Evolutionary conservation across 257 asterid species (phyloP).

Genomic region (Solanum tarapatanum): DNA sequence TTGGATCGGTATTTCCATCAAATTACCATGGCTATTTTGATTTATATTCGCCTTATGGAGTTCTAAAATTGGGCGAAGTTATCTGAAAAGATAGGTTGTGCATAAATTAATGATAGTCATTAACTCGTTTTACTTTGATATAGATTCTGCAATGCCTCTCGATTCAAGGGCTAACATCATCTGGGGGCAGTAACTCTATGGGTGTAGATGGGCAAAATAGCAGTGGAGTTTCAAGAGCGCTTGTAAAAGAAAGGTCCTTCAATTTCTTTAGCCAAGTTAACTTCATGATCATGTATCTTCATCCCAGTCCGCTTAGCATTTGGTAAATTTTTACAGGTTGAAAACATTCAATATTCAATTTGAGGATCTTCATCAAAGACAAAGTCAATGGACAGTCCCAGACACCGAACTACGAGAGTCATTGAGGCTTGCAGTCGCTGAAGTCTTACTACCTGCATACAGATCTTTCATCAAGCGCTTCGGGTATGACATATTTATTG

Average conservation of each 20-base stretch:
- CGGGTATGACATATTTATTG: constrained; percentile 40
- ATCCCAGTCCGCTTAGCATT: neutral
- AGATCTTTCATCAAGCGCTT: constrained; percentile 85
- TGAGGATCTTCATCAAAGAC: constrained; percentile 98
- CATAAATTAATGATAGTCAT: neutral
- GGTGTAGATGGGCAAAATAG: constrained; percentile 82
- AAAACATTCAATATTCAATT: constrained; percentile 82
- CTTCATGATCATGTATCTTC: neutral
- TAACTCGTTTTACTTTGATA: neutral
- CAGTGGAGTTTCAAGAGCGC: constrained; percentile 89
- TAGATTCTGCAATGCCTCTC: constrained; percentile 81
- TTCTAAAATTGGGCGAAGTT: neutral
- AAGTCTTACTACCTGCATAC: constrained; percentile 92
- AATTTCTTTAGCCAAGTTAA: neutral
- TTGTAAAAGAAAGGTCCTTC: constrained; percentile 73
- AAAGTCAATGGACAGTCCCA: constrained; percentile 97
- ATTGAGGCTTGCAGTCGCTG: constrained; percentile 94
- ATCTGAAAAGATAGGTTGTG: neutral
- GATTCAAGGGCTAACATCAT: constrained; percentile 78
- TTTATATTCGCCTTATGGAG: neutral
- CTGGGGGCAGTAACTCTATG: constrained; percentile 74
- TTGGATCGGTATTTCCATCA: neutral
- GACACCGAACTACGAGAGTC: constrained; percentile 95
- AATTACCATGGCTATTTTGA: neutral
- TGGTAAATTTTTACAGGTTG: constrained; percentile 35